Conservation (phyloP, 768 basidiomycete genomes). For the Boletus barrowsii region DNA sequence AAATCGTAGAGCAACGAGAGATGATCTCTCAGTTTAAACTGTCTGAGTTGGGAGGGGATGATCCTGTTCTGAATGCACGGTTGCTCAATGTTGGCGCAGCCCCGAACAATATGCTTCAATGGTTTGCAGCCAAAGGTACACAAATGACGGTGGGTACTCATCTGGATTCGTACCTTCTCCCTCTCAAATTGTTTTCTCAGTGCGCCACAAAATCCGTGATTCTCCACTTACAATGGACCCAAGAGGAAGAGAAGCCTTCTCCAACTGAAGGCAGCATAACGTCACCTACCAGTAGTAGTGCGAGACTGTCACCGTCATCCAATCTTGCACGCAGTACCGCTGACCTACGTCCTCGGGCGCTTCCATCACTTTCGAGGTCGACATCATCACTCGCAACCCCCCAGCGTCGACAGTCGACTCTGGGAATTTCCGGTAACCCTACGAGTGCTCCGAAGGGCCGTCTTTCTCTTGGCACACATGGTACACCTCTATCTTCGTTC, state of each 20-base stretch:
- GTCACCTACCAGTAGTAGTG: constrained; percentile 25
- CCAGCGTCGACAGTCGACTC: constrained; percentile 33
- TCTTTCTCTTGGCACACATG: constrained; percentile 40
- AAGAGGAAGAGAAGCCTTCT: constrained; percentile 42
- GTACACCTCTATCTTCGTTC: constrained; percentile 38
- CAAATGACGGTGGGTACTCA: constrained; percentile 74
- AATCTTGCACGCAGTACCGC: constrained; percentile 16
- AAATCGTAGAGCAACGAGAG: constrained; percentile 55
- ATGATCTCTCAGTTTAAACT: constrained; percentile 94
- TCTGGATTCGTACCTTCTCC: background rate
- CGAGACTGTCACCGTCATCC: constrained; percentile 25
- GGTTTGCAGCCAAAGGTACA: constrained; percentile 88
- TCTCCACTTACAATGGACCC: constrained; percentile 83
- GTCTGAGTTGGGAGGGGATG: constrained; percentile 66
- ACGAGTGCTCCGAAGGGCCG: constrained; percentile 40
- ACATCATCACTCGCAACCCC: constrained; percentile 45
- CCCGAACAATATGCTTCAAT: constrained; percentile 88
- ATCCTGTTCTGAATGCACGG: constrained; percentile 64
- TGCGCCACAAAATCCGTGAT: constrained; percentile 89
- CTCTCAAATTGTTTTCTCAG: constrained; percentile 35
- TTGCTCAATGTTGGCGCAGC: constrained; percentile 76
- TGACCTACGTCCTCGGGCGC: constrained; percentile 41
- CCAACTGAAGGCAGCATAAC: constrained; percentile 12
- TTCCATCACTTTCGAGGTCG: constrained; percentile 55
- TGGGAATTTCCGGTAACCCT: constrained; percentile 35